Base-by-base conservation (phyloP, 176 grass and related monocot species). In the Melocanna baccifera region DNA sequence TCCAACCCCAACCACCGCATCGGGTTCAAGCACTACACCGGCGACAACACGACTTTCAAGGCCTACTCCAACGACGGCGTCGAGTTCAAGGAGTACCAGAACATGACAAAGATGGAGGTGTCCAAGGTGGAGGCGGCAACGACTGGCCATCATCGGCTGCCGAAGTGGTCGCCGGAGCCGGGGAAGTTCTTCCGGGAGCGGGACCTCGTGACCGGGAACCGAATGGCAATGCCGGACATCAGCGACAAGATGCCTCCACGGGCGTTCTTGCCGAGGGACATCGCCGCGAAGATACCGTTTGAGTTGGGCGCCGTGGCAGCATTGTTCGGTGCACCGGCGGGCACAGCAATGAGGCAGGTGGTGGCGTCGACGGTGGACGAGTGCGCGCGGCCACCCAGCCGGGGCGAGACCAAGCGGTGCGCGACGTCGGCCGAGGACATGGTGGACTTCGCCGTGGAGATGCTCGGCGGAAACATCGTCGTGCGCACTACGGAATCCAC, bases 361-460 rank as follows among this genome's bases (percentile, higher is more conserved):
- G 91, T 91, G 47, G 43, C 75, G n/a, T 86, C 87, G 6, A 90
- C 88, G 11, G 82, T 93, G 19, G 72, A 34, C 29, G 88, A 93
- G 41, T 93, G 91, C 78, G 40, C 76, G 18, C 88, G 86, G 7
- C 12, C 67, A 12, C 88, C 91, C 1, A 93, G 86, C 78, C 77
- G 11, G 0, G 91, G 86, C 9, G 91, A 93, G 88, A 88, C 88
- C 4, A 93, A 93, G 73, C 71, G 82, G 13, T 93, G 91, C 78
- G 12, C 86, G 34, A 86, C 59, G 10, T 90, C 91, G 62, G 91
- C 91, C 0, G 91, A 93, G 82, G 91, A 93, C 67, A 48, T 88
- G 72, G 72, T 93, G 15, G 91, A 93, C 82, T 93, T 93, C 62
- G 88, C 88, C 12, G 88, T 94, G 51, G 91, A 93, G 85, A 89